Percentiles rank a stretch among this genome's conserved stretches.
Evolutionary conservation across 140 eudicot genomes (phyloP).

Genomic region (Senecio squalidus): DNA sequence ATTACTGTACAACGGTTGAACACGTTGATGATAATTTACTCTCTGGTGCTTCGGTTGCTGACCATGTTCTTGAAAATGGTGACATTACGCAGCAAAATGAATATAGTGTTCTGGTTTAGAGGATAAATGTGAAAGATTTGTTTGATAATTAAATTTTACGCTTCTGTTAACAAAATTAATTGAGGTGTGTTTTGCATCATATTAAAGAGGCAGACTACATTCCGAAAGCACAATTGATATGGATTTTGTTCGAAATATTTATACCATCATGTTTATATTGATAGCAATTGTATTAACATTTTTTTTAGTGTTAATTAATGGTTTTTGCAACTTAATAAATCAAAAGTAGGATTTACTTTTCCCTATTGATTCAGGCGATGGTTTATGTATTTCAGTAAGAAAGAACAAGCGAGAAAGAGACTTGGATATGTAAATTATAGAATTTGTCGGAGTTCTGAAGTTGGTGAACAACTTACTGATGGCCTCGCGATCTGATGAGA

Average conservation of each 20-base stretch:
- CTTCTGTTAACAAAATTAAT: neutral
- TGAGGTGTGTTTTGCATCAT: conserved; percentile 17
- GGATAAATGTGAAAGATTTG: conserved; percentile 10
- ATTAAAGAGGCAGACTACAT: conserved; percentile 15
- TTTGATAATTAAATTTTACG: conserved; percentile 13
- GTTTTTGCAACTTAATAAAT: neutral
- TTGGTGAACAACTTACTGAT: too few species aligned
- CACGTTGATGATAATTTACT: conserved; percentile 31
- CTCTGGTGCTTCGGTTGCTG: conserved; percentile 18
- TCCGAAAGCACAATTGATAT: conserved; percentile 8
- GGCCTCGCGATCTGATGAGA: too few species aligned
- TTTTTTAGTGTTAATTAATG: neutral
- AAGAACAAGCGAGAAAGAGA: too few species aligned
- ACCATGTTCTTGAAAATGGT: conserved; percentile 37
- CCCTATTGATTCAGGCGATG: too few species aligned
- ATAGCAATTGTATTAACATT: conserved; percentile 6
- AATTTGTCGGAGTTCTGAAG: too few species aligned
- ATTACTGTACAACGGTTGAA: conserved; percentile 33
- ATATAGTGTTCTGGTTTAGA: conserved; percentile 53
- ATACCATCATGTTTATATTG: conserved; percentile 22
- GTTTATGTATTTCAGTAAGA: too few species aligned
- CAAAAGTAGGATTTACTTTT: too few species aligned
- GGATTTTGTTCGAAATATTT: conserved; percentile 11
- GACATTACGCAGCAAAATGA: conserved; percentile 48
- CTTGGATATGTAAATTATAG: too few species aligned